phyloP scores from a whole-genome alignment of 371 early-diverging fungal species.

The Mortierella sp. region DNA sequence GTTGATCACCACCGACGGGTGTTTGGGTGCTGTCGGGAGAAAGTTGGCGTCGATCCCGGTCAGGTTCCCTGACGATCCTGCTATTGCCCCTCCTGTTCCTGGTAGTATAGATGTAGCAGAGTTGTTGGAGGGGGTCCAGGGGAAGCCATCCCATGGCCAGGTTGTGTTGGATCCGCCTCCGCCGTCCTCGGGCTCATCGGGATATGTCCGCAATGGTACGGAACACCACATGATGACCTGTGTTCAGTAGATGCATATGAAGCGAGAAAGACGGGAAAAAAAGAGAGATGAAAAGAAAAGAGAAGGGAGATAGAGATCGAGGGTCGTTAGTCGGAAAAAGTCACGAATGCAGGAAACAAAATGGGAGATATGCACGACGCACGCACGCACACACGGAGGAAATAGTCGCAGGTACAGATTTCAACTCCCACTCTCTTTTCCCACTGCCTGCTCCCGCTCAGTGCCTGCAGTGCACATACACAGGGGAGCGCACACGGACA shows the following conservation, averaged over 20 bases:
- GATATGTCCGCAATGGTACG: slow-evolving; percentile 50
- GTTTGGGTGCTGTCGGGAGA: slow-evolving; percentile 24
- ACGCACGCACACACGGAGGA: not conserved
- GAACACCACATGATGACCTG: slow-evolving; percentile 57
- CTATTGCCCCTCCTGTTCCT: slow-evolving; percentile 16
- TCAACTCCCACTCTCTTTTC: not conserved
- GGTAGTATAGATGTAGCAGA: slow-evolving; percentile 7
- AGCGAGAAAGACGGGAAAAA: not conserved
- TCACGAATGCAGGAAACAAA: not conserved
- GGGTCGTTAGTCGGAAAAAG: slow-evolving; percentile 7
- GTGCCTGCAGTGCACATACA: no score
- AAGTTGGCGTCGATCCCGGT: slow-evolving; percentile 11
- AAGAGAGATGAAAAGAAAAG: not conserved
- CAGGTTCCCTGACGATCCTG: slow-evolving; percentile 27
- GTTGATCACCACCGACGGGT: slow-evolving; percentile 64
- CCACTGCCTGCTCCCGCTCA: not conserved
- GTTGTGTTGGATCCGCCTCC: slow-evolving; percentile 30
- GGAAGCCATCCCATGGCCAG: slow-evolving; percentile 48
- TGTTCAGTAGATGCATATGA: not conserved
- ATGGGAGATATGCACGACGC: slow-evolving; percentile 14
- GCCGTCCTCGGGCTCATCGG: slow-evolving; percentile 40
- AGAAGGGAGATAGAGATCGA: not conserved
- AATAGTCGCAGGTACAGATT: not conserved
- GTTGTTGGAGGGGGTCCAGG: slow-evolving; percentile 24
- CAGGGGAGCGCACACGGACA: not conserved